Evolutionary conservation across 2,329 filamentous ascomycete genomes (phyloP).

Genomic region (Parastagonospora nodorum): DNA sequence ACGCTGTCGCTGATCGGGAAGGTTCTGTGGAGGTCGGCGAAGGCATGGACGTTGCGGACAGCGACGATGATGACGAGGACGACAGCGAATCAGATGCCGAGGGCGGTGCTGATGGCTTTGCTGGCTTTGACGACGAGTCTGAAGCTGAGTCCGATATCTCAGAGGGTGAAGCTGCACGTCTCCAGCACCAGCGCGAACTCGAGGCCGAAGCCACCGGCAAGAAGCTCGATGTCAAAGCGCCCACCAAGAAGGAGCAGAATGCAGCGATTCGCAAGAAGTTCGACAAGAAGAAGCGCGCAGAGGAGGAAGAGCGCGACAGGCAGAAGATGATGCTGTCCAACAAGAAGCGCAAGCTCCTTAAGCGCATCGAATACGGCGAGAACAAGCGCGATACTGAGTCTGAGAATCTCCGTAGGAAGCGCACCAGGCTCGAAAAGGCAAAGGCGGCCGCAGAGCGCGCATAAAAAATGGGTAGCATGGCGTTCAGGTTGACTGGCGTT

Average conservation of each 20-base stretch:
- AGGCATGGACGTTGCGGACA: slow-evolving; percentile 54
- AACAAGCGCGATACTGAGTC: slow-evolving; percentile 91
- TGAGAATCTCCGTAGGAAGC: slow-evolving; percentile 84
- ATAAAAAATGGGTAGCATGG: slow-evolving; percentile 21
- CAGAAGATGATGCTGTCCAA: slow-evolving; percentile 98
- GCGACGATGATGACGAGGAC: slow-evolving; percentile 51
- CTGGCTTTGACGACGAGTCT: slow-evolving; percentile 52
- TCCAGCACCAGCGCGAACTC: slow-evolving; percentile 83
- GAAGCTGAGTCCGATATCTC: slow-evolving; percentile 53
- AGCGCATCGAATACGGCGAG: slow-evolving; percentile 97
- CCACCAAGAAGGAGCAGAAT: slow-evolving; percentile 62
- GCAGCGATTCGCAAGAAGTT: slow-evolving; percentile 71
- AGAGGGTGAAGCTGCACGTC: slow-evolving; percentile 64
- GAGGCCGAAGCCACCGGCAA: slow-evolving; percentile 86
- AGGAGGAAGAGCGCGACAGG: slow-evolving; percentile 86
- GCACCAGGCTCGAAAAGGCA: slow-evolving; percentile 80
- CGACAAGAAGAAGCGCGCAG: slow-evolving; percentile 63
- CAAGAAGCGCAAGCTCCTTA: slow-evolving; percentile 95
- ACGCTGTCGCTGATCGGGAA: slow-evolving; percentile 44
- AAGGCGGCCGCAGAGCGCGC: slow-evolving; percentile 39
- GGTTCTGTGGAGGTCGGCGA: slow-evolving; percentile 54
- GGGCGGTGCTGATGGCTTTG: slow-evolving; percentile 47
- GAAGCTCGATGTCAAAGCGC: slow-evolving; percentile 47
- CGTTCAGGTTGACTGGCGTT: slow-evolving; percentile 18
- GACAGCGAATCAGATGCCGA: slow-evolving; percentile 49